These are phyloP conservation scores for Tieghemostelium lacteum DNA, from an alignment of 78 protist species.

Conservation along the genomic window DNA sequence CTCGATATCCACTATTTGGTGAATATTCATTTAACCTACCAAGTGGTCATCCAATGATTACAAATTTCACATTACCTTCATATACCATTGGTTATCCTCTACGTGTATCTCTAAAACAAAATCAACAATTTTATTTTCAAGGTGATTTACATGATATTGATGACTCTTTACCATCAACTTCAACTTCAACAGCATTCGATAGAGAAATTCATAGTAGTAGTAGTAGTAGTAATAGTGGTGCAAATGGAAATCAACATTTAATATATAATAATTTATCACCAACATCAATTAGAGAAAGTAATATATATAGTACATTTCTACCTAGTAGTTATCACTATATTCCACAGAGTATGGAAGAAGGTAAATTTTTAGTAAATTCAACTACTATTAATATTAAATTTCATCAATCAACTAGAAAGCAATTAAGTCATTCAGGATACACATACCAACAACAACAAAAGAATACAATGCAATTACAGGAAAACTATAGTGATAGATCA, in stretches of 20 bases:
- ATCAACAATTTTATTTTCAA: neutral
- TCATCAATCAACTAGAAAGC: constrained; percentile 58
- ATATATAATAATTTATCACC: neutral
- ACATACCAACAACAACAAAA: neutral
- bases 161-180: neutral
- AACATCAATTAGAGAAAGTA: neutral
- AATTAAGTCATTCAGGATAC: neutral
- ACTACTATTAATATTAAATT: constrained; percentile 29
- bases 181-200: too few relatives aligned
- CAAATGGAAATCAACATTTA: neutral
- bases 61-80: constrained; percentile 52
- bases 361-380: constrained; percentile 55
- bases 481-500: neutral
- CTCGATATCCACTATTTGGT: constrained; percentile 34
- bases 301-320: constrained; percentile 21
- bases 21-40: constrained; percentile 25
- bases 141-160: neutral
- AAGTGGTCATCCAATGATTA: constrained; percentile 46
- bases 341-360: constrained; percentile 65
- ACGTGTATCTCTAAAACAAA: neutral
- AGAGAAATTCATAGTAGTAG: neutral
- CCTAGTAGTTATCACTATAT: constrained; percentile 67
- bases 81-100: constrained; percentile 43
- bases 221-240: neutral
- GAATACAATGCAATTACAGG: neutral